Conservation (phyloP, 345 rosid genomes). For the Gossypium turneri region DNA sequence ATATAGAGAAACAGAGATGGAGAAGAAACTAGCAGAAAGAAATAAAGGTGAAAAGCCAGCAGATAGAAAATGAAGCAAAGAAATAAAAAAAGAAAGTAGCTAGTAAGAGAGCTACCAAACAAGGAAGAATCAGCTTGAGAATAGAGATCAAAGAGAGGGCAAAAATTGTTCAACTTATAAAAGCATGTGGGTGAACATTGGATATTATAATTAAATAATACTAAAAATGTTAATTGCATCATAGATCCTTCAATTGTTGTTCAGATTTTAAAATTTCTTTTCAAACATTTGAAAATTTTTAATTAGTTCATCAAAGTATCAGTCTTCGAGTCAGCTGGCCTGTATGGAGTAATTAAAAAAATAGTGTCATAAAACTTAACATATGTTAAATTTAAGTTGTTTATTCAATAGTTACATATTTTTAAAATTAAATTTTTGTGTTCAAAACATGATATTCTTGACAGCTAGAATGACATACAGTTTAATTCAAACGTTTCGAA, state of each 20-base stretch:
- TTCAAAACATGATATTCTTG: not conserved
- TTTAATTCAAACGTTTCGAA: not conserved
- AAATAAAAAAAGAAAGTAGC: not conserved
- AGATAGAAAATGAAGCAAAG: not conserved
- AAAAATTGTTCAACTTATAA: slow-evolving; percentile 15
- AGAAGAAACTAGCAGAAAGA: slow-evolving; percentile 3
- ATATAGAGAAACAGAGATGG: not conserved
- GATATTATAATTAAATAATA: not conserved
- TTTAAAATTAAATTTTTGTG: no score
- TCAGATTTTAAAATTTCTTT: not conserved
- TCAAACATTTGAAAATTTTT: no score
- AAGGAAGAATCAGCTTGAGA: slow-evolving; percentile 13
- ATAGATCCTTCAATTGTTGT: not conserved
- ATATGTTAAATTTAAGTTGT: no score
- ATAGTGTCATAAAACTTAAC: no score
- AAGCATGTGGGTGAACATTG: not conserved
- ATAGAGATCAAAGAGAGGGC: slow-evolving; percentile 9
- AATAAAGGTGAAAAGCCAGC: not conserved
- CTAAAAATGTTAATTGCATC: not conserved
- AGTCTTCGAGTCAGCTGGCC: no score
- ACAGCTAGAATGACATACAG: not conserved
- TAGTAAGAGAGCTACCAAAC: not conserved
- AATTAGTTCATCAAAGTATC: no score
- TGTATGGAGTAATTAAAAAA: no score
- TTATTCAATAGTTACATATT: no score